Evolutionary conservation across 148 eudicot genomes (phyloP), one percentile per base, ranked within the genome.

Genomic region (Rheum nobile): DNA sequence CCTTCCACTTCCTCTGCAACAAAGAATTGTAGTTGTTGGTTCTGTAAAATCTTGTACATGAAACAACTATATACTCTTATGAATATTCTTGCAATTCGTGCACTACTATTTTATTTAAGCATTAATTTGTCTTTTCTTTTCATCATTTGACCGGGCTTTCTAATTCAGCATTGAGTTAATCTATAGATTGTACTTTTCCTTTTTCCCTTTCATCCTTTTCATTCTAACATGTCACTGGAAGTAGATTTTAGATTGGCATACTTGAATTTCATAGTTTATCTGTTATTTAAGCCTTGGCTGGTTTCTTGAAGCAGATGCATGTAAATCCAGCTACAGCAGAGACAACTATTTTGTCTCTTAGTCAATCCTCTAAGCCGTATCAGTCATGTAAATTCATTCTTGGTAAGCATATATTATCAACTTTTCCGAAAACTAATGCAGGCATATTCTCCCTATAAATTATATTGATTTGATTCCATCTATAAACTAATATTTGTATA

Each of bases 351-450:
- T 84, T 87, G 77, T 88, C 97, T 34, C 85, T 96, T 74, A 82
- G 91, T 79, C 92, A 86, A 78, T 90, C 94, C 65, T 79, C 92
- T 71, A 88, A 79, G 70, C 99, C 99, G 8, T 96, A 96, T 80
- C 91, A 86, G 69, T 82, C 94, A 77, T 96, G 99, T 71, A 88
- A 88, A 76, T 96, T 84, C 78, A 96, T 96, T 84, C 88, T 96
- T 76, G 97, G 99, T 96, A 84, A 85, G 92, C 77, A 10, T 38
- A 41, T 41, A 8, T 14, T 65, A 65, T 65, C 39, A 17, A 29
- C 29, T 29, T 14, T 59, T 59, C 67, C 28, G 35, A 28, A 26
- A 59, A 59, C 35, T 28, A 14, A 59, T 26, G 34, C 6, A 29
- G 67, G 34, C 55, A 54, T 59, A 16, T 48, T 48, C 48, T 44